Base-by-base conservation (phyloP, 129 eudicot species). In the Flaveria ramosissima region DNA sequence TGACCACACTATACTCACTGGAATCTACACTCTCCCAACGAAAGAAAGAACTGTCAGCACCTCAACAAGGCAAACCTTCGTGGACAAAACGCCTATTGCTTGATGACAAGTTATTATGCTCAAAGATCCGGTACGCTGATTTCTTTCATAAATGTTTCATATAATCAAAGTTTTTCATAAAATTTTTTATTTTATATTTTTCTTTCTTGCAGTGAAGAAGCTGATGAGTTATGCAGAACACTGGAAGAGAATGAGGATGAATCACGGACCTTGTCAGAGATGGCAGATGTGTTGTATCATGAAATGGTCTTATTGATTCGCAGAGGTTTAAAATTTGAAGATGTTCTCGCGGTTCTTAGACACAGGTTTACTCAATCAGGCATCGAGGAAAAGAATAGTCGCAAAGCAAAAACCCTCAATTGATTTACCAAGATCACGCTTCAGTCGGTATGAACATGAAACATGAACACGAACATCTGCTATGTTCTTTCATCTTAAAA, bases 31-130 rank as follows among this genome's bases (percentile, higher is more conserved):
- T 95, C 64, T 45, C 60, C 36, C 83, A 82, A 69, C 85, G 96
- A 62, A 87, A 86, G 71, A 85, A 81, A 83, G 97, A 95, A 86
- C 52, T 80, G 21, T 81, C 81, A 11, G 57, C 66, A 30, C 78
- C 77, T 17, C 26, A 77, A 80, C 78, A 47, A 52, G 88, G 90
- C 48, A 95, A 91, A 80, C 96, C 97, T 11, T 91, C 97, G 0
- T 91, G 99, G 99, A 95, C 97, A 12, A 86, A 87, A 75, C 91
- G 96, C 2, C 72, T 89, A 46, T 83, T 94, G 88, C 91, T 88
- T 27, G 92, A 91, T 67, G 85, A 87, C 55, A 90, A 84, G 68
- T 78, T 93, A 78, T 78, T 89, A n/a, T 91, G 97, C 89, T 80
- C 90, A 65, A 94, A 94, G 75, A 86, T 94, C 78, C 83, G 97